Evolutionary conservation across 495 filamentous ascomycete genomes (phyloP).

Genomic region (Aspergillus heteromorphus): DNA sequence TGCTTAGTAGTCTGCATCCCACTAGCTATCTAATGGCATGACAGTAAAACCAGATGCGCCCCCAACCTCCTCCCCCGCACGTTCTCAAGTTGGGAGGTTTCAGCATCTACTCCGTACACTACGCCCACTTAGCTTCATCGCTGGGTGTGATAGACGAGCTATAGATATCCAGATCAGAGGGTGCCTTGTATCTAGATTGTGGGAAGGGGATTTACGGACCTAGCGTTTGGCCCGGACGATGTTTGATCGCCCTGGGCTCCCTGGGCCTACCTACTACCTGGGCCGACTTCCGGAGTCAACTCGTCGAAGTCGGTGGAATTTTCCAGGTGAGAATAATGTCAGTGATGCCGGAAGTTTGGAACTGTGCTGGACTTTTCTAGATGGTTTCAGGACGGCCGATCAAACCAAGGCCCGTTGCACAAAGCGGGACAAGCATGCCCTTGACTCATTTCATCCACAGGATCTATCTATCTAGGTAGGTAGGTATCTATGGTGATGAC

Average conservation of each 20-base stretch:
- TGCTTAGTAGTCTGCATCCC: too few species aligned
- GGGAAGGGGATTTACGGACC: neutral
- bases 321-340: neutral
- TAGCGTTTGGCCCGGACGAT: neutral
- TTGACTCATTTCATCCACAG: neutral
- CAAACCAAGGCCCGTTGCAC: slow-evolving; percentile 18
- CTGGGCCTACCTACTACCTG: too few species aligned
- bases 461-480: too few species aligned
- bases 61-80: slow-evolving; percentile 1
- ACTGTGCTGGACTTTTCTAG: slow-evolving; percentile 24
- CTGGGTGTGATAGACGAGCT: neutral
- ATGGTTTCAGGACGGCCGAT: slow-evolving; percentile 39
- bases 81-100: neutral
- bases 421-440: neutral
- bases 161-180: neutral
- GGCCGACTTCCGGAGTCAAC: too few species aligned
- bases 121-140: neutral
- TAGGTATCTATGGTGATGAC: too few species aligned
- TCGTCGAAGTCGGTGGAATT: neutral
- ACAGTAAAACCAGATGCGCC: neutral
- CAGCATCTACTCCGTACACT: neutral
- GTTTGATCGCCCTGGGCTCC: neutral
- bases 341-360: slow-evolving; percentile 9
- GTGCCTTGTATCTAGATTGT: neutral
- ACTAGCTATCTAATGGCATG: neutral